Percentiles rank a stretch among this genome's conserved stretches.
Evolutionary conservation across 768 basidiomycete genomes (phyloP).

Genomic region (Gymnopilus dilepis): DNA sequence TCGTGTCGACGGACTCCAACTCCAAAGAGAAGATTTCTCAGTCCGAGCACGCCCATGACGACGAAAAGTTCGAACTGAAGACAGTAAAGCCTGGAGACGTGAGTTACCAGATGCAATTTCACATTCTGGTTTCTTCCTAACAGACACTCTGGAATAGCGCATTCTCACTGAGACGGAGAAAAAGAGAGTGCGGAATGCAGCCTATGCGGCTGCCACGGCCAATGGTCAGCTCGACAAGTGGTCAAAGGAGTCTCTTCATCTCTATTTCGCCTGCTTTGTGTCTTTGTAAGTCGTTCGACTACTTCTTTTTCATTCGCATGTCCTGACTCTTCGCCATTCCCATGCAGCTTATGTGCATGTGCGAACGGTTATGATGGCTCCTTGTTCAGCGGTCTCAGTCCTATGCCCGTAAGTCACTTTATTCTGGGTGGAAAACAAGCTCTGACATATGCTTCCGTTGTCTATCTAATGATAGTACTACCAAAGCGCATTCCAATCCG

Average conservation of each 20-base stretch:
- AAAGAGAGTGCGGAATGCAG: conserved; percentile 40
- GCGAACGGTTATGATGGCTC: conserved; percentile 54
- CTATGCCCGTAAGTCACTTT: conserved; percentile 44
- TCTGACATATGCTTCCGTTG: background rate
- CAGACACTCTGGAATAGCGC: background rate
- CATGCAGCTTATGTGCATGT: conserved; percentile 1
- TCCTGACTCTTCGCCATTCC: conserved; percentile 6
- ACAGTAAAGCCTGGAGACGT: conserved; percentile 2
- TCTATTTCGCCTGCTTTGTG: conserved; percentile 42
- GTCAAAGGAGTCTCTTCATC: conserved; percentile 44
- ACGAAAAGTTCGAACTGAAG: conserved; percentile 1
- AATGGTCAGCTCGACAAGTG: conserved; percentile 48
- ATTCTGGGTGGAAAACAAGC: background rate
- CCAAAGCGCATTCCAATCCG: conserved; percentile 36
- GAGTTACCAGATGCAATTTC: background rate
- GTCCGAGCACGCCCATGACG: background rate
- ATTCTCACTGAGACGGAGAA: conserved; percentile 6
- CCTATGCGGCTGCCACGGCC: conserved; percentile 49
- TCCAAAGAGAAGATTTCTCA: background rate
- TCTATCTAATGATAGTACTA: conserved; percentile 43
- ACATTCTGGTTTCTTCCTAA: background rate
- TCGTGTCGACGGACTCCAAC: background rate
- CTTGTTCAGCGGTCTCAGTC: conserved; percentile 44
- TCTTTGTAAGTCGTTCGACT: conserved; percentile 18
- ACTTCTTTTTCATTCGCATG: conserved; percentile 47